Evolutionary conservation across 2,329 filamentous ascomycete genomes (phyloP).

Genomic region (Dendrostoma leiphaemia): DNA sequence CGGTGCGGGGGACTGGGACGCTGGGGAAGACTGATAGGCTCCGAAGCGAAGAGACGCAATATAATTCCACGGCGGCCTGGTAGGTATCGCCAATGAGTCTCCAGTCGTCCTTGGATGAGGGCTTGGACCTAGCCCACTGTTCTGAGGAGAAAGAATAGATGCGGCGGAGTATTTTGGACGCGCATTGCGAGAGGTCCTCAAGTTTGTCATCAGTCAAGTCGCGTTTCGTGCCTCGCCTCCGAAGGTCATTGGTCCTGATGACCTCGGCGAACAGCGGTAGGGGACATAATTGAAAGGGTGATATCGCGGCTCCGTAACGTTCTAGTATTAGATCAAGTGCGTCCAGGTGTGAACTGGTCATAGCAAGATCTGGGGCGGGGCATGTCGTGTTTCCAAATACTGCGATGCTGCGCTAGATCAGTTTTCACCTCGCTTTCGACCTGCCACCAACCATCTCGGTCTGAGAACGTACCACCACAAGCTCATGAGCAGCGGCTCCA

Average conservation of each 20-base stretch:
- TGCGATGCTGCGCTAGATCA: conserved; percentile 24
- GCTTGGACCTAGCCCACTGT: conserved; percentile 29
- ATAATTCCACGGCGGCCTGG: conserved; percentile 31
- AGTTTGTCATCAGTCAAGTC: too few relatives aligned
- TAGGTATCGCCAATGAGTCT: conserved; percentile 28
- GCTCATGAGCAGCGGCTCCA: conserved; percentile 22
- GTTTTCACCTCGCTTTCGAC: too few relatives aligned
- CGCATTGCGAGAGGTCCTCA: conserved; percentile 18
- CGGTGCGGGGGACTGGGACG: conserved; percentile 14
- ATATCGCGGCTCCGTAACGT: conserved; percentile 16
- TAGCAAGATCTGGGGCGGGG: conserved; percentile 30
- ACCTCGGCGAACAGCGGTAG: conserved; percentile 31
- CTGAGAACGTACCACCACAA: conserved; percentile 30
- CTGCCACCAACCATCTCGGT: not conserved
- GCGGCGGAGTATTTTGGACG: conserved; percentile 23
- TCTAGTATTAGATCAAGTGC: conserved; percentile 27
- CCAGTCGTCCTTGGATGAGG: conserved; percentile 25
- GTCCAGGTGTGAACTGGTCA: conserved; percentile 24
- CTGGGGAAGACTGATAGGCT: conserved; percentile 24
- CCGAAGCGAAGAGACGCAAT: conserved; percentile 35
- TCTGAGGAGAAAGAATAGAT: conserved; percentile 30
- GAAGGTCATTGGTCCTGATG: conserved; percentile 34
- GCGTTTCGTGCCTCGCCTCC: conserved; percentile 20
- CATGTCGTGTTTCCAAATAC: conserved; percentile 36
- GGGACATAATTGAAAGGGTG: conserved; percentile 30